Base-by-base conservation (phyloP, 495 filamentous ascomycete species). In the Bombardia bombarda region DNA sequence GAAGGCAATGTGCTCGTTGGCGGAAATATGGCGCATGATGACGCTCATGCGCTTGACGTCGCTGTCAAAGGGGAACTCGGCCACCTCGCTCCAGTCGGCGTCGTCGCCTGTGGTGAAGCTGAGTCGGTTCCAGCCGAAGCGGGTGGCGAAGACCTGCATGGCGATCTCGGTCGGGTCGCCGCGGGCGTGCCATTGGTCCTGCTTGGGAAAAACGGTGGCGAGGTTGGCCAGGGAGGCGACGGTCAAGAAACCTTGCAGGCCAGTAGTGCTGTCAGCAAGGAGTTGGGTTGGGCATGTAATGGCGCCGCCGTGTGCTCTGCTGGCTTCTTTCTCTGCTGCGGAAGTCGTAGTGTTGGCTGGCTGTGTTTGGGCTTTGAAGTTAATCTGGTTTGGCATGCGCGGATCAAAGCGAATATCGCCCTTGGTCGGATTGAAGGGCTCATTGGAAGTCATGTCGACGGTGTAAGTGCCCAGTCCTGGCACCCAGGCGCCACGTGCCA, bases 111-210 rank as follows among this genome's bases (percentile, higher is more conserved):
- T 73, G 73, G n/a, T 71, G 46, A 26, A 58, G 48, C 23, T 65
- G 51, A 33, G 70, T 39, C 74, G 74, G 49, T 80, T 82, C 43
- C 63, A 70, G 18, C 74, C 67, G 52, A 90, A 88, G 25, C 86
- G 79, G 58, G 76, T 69, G 0, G 83, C 80, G 47, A 90, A 84
- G 21, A 92, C 83, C 49, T 88, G 83, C 3, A 92, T 69, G 17
- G 86, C 86, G 47, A 90, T 84, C 55, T 90, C 86, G 3, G 86
- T 92, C 10, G 86, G 86, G 50, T 90, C 86, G 3, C 86, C 86
- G 14, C 79, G 79, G 1, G 84, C 75, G 49, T 78, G 70, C 86
- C 86, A 92, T 22, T 53, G 43, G 16, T 55, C 65, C 55, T 42
- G 65, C 55, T 61, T 71, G 53, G 45, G 58, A 53, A 47, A 74